Conservation (phyloP, 2,329 filamentous ascomycete species). For the Verticillium longisporum region DNA sequence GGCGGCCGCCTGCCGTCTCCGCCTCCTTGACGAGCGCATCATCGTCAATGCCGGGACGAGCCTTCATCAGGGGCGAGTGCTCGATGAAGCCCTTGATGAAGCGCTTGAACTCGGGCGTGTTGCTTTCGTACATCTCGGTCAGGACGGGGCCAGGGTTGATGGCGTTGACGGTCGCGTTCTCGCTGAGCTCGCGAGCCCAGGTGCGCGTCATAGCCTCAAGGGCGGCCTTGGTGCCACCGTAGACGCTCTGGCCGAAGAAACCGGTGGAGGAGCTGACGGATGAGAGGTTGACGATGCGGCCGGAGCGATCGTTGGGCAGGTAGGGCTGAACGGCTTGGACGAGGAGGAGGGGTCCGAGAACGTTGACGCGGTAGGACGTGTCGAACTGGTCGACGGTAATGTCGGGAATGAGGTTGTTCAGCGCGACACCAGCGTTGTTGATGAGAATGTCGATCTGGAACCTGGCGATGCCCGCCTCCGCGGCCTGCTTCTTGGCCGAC, state of each 20-base stretch:
- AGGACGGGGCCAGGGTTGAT: slow-evolving; percentile 51
- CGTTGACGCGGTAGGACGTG: slow-evolving; percentile 70
- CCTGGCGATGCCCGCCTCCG: slow-evolving; percentile 18
- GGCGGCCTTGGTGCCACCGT: slow-evolving; percentile 52
- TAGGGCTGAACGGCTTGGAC: slow-evolving; percentile 66
- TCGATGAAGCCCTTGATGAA: slow-evolving; percentile 35
- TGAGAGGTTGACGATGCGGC: slow-evolving; percentile 48
- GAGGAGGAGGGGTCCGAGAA: slow-evolving; percentile 71
- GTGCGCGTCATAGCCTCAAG: slow-evolving; percentile 53
- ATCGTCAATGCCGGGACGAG: slow-evolving; percentile 54
- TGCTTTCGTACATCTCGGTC: slow-evolving; percentile 43
- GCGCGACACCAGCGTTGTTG: slow-evolving; percentile 74
- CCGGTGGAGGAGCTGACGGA: slow-evolving; percentile 47
- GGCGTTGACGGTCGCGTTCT: slow-evolving; percentile 47
- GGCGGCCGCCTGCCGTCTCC: slow-evolving; percentile 47
- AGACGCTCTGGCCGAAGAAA: slow-evolving; percentile 48
- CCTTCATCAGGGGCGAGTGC: slow-evolving; percentile 55
- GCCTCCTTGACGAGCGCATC: slow-evolving; percentile 54
- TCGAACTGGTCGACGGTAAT: slow-evolving; percentile 61
- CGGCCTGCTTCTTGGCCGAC: slow-evolving; percentile 32
- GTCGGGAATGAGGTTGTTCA: slow-evolving; percentile 59
- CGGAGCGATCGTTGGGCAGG: slow-evolving; percentile 61
- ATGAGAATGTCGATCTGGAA: slow-evolving; percentile 73
- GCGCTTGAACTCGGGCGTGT: slow-evolving; percentile 32
- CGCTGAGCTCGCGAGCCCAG: slow-evolving; percentile 49